Percentiles rank a stretch among this genome's conserved stretches.
Evolutionary conservation across 108 stramenopile species (phyloP).

Genomic region (Cyclostephanos tholiformis): DNA sequence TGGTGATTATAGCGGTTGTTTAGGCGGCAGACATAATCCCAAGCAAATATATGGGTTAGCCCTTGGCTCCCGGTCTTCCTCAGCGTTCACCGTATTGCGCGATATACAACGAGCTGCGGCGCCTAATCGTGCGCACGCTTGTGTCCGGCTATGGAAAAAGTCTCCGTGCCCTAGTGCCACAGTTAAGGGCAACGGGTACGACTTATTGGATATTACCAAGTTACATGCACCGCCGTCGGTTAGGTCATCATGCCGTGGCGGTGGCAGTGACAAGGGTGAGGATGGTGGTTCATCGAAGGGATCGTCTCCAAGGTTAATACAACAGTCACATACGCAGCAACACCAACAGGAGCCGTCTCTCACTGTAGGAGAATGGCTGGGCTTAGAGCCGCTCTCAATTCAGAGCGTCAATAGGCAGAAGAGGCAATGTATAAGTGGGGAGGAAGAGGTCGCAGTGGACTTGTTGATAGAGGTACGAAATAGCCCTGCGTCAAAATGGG

Average conservation of each 20-base stretch:
- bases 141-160: conserved; percentile 66
- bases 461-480: conserved; percentile 65
- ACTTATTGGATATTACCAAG: conserved; percentile 56
- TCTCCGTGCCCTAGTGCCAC: conserved; percentile 35
- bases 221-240: conserved; percentile 7
- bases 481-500: conserved; percentile 54
- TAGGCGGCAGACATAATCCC: not conserved
- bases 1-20: not conserved
- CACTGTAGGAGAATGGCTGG: conserved; percentile 63
- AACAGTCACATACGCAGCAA: conserved; percentile 4
- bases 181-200: conserved; percentile 63
- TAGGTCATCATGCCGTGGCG: not conserved
- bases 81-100: conserved; percentile 47
- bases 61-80: conserved; percentile 53
- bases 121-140: conserved; percentile 55
- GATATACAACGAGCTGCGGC: conserved; percentile 57
- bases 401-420: not conserved
- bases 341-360: conserved; percentile 13
- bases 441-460: conserved; percentile 26
- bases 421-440: not conserved
- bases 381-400: conserved; percentile 23
- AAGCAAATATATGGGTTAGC: conserved; percentile 55
- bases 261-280: not conserved
- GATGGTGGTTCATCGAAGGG: not conserved
- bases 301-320: not conserved